Percentiles rank a stretch among this genome's conserved stretches.
These are phyloP conservation scores for Globisporangium lucens DNA, from an alignment of 352 stramenopile species.

Conservation along the genomic window DNA sequence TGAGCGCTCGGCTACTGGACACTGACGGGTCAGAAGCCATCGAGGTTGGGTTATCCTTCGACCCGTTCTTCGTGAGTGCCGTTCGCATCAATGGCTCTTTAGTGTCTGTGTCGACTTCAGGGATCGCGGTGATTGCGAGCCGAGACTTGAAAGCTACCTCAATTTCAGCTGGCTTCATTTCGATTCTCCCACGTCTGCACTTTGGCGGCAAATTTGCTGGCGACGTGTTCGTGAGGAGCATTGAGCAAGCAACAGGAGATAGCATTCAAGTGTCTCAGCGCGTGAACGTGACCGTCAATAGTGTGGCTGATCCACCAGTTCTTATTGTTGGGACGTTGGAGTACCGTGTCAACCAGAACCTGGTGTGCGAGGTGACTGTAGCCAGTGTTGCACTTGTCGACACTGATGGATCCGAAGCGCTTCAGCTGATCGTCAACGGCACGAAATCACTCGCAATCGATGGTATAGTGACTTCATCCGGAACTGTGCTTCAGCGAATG, in stretches of 20 bases:
- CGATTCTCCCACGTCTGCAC: constrained; percentile 30
- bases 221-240: constrained; percentile 23
- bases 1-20: constrained; percentile 39
- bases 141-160: background rate
- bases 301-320: constrained; percentile 35
- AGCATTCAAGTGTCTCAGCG: constrained; percentile 17
- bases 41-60: constrained; percentile 32
- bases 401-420: constrained; percentile 39
- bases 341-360: constrained; percentile 36
- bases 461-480: constrained; percentile 21
- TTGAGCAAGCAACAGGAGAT: constrained; percentile 29
- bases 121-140: constrained; percentile 10
- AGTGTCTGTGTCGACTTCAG: constrained; percentile 4
- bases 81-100: constrained; percentile 31
- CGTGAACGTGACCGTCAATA: constrained; percentile 26
- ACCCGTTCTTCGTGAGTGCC: constrained; percentile 27
- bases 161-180: constrained; percentile 10
- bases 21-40: constrained; percentile 47
- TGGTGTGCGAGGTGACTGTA: constrained; percentile 26
- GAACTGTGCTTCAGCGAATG: constrained; percentile 25
- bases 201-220: constrained; percentile 35
- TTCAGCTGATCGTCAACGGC: constrained; percentile 33
- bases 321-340: constrained; percentile 18
- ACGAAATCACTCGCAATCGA: constrained; percentile 20
- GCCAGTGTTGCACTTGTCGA: constrained; percentile 28